Evolutionary conservation across 768 basidiomycete species (phyloP).

Genomic region (Megacollybia marginata): DNA sequence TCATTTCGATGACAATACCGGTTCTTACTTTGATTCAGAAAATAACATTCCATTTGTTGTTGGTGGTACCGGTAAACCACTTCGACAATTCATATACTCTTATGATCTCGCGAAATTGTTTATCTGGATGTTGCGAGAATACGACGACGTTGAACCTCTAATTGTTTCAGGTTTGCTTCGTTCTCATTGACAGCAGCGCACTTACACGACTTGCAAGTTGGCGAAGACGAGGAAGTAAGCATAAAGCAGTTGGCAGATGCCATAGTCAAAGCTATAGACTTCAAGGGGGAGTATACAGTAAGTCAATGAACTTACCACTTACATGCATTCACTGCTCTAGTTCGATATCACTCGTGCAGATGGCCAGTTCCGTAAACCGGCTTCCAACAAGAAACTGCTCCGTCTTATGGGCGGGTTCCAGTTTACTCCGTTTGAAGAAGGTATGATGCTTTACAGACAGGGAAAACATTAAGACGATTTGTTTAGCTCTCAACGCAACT

Average conservation of each 20-base stretch:
- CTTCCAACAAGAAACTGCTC: conserved; percentile 84
- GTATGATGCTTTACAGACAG: conserved; percentile 27
- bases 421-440: conserved; percentile 88
- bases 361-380: conserved; percentile 94
- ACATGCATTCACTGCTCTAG: conserved; percentile 24
- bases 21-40: conserved; percentile 32
- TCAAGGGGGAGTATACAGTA: conserved; percentile 70
- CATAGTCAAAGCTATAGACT: conserved; percentile 80
- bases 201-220: conserved; percentile 43
- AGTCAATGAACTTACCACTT: conserved; percentile 11
- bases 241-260: conserved; percentile 87
- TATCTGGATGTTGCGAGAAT: conserved; percentile 87
- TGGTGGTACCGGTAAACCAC: conserved; percentile 84
- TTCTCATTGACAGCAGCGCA: neutral
- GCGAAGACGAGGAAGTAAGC: conserved; percentile 90
- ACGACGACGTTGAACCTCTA: conserved; percentile 87
- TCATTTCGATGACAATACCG: neutral
- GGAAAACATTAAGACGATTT: neutral
- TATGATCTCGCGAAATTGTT: conserved; percentile 91
- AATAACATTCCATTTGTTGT: conserved; percentile 82
- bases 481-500: conserved; percentile 61
- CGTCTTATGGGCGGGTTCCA: conserved; percentile 71
- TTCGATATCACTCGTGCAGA: conserved; percentile 84
- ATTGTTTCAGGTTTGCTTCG: conserved; percentile 69
- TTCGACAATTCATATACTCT: conserved; percentile 99